Conservation (phyloP, 2,329 filamentous ascomycete species). For the Domatiomyces catenatus region DNA sequence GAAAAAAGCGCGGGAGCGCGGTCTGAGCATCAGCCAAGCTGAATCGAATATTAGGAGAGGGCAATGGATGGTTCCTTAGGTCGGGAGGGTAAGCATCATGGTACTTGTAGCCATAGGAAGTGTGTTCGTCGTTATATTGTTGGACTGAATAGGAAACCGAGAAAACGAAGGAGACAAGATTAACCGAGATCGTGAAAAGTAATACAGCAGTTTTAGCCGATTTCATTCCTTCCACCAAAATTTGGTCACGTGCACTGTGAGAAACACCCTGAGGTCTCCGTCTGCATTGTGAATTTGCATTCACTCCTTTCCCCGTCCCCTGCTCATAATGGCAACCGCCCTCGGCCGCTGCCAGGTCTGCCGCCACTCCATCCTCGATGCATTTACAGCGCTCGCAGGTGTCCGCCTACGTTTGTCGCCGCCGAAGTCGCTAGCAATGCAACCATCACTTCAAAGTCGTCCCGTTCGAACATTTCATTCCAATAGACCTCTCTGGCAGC, state of each 20-base stretch:
- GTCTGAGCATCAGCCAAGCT: neutral
- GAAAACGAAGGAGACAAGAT: no score
- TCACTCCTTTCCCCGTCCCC: neutral
- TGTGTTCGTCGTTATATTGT: neutral
- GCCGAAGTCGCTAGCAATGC: neutral
- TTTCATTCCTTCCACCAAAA: neutral
- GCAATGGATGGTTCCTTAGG: neutral
- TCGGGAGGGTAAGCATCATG: neutral
- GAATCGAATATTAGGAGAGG: neutral
- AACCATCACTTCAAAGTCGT: neutral
- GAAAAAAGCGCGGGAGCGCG: neutral
- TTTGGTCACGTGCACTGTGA: neutral
- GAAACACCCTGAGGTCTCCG: neutral
- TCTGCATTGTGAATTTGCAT: neutral
- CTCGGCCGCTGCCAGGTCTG: slow-evolving; percentile 9
- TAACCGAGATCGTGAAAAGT: no score
- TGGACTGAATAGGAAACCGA: neutral
- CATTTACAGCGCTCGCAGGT: slow-evolving; percentile 13
- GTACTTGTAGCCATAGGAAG: neutral
- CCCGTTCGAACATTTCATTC: neutral
- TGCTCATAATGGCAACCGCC: neutral
- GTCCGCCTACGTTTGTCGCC: slow-evolving; percentile 2
- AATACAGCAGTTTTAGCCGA: neutral
- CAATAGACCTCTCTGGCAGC: neutral
- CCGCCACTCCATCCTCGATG: slow-evolving; percentile 11